Percentiles rank a stretch among this genome's conserved stretches.
phyloP scores from a whole-genome alignment of 1,284 basidiomycete species.

The Sanghuangporus weigelae region DNA sequence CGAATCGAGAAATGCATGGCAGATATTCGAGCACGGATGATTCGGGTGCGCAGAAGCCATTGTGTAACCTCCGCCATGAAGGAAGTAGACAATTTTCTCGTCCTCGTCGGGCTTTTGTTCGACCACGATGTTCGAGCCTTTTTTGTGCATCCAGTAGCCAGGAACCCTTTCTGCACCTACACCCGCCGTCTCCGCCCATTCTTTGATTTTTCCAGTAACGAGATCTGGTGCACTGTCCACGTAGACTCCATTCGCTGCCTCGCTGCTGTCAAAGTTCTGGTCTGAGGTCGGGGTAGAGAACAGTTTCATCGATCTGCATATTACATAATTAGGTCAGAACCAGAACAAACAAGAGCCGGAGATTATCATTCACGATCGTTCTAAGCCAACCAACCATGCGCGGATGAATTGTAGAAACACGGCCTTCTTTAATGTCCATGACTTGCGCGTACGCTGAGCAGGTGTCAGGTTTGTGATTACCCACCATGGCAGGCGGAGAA shows the following conservation, averaged over 20 bases:
- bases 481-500: background rate
- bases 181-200: conserved; percentile 35
- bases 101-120: conserved; percentile 28
- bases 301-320: background rate
- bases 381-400: background rate
- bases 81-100: conserved; percentile 40
- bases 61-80: conserved; percentile 49
- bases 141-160: conserved; percentile 45
- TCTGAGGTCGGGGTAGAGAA: background rate
- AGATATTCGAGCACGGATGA: conserved; percentile 27
- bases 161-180: conserved; percentile 42
- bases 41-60: conserved; percentile 39
- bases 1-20: conserved; percentile 19
- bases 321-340: too few species aligned
- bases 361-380: background rate
- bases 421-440: conserved; percentile 3
- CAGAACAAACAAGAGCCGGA: too few species aligned
- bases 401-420: background rate
- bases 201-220: conserved; percentile 41
- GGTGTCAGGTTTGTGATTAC: conserved; percentile 1
- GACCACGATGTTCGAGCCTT: conserved; percentile 22
- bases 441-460: conserved; percentile 4
- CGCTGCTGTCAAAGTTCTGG: background rate
- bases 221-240: conserved; percentile 47
- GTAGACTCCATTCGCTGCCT: conserved; percentile 28